Conservation (phyloP, 2,329 filamentous ascomycete species). For the Orbilia oligospora region DNA sequence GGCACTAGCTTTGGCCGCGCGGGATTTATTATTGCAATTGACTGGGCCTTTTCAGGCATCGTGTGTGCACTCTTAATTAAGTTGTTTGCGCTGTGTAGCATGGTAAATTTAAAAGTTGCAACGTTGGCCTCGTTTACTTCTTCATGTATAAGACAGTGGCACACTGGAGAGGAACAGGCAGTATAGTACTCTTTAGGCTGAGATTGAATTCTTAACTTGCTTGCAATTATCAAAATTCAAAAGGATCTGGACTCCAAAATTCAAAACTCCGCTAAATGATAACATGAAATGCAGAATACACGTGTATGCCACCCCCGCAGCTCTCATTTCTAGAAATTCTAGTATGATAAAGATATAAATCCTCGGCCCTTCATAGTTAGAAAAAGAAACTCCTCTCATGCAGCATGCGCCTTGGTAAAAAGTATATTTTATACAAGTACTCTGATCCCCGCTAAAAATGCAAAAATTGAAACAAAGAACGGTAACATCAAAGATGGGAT, state of each 20-base stretch:
- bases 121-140: too few relatives aligned
- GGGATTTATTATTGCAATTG: too few relatives aligned
- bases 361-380: neutral
- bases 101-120: too few relatives aligned
- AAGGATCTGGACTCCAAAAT: too few relatives aligned
- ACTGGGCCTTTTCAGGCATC: too few relatives aligned
- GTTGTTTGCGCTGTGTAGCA: too few relatives aligned
- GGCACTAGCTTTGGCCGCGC: too few relatives aligned
- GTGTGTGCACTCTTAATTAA: too few relatives aligned
- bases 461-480: constrained; percentile 38
- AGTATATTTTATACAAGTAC: constrained; percentile 18
- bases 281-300: neutral
- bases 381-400: constrained; percentile 5
- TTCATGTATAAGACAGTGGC: too few relatives aligned
- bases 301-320: neutral
- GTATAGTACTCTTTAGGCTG: too few relatives aligned
- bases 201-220: too few relatives aligned
- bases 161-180: too few relatives aligned
- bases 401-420: neutral
- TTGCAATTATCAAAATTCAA: neutral
- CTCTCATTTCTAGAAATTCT: neutral
- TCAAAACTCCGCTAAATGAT: constrained; percentile 9
- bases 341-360: neutral
- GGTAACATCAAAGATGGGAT: constrained; percentile 33
- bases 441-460: constrained; percentile 40